Evolutionary conservation across 1,284 basidiomycete species (phyloP).

Genomic region (Inonotus hispidus): DNA sequence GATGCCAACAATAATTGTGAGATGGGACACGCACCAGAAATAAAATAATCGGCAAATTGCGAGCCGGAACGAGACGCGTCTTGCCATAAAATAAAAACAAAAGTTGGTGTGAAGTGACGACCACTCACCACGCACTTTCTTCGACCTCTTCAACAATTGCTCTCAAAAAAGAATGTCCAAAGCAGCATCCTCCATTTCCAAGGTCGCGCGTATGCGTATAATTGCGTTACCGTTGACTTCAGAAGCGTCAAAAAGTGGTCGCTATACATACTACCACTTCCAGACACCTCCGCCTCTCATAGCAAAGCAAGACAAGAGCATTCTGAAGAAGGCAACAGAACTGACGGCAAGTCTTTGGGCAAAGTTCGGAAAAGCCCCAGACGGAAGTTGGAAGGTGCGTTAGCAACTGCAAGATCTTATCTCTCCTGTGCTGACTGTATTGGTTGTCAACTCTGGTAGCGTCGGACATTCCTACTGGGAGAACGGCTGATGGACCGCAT

Average conservation of each 20-base stretch:
- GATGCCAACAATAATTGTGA: background rate
- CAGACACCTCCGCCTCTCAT: conserved; percentile 12
- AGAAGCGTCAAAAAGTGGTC: conserved; percentile 6
- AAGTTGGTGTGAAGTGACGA: background rate
- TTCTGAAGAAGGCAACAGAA: conserved; percentile 29
- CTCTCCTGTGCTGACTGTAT: background rate
- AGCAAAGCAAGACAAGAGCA: conserved; percentile 5
- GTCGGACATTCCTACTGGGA: conserved; percentile 46
- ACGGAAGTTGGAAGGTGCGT: conserved; percentile 64
- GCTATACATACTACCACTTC: conserved; percentile 18
- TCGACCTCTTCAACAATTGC: background rate
- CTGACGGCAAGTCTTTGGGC: conserved; percentile 58
- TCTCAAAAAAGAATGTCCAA: conserved; percentile 7
- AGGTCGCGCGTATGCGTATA: conserved; percentile 17
- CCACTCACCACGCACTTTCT: background rate
- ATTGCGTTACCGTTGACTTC: conserved; percentile 19
- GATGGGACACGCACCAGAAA: background rate
- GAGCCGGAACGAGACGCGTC: conserved; percentile 3
- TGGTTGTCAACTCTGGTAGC: conserved; percentile 13
- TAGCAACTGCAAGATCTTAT: conserved; percentile 2
- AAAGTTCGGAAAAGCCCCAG: conserved; percentile 54
- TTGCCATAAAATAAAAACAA: background rate
- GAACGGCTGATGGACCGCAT: conserved; percentile 62
- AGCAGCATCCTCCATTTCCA: background rate
- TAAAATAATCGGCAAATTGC: background rate